These are phyloP conservation scores for Ceratobasidium sp. DNA, from an alignment of 1,284 basidiomycete species.

Conservation along the genomic window DNA sequence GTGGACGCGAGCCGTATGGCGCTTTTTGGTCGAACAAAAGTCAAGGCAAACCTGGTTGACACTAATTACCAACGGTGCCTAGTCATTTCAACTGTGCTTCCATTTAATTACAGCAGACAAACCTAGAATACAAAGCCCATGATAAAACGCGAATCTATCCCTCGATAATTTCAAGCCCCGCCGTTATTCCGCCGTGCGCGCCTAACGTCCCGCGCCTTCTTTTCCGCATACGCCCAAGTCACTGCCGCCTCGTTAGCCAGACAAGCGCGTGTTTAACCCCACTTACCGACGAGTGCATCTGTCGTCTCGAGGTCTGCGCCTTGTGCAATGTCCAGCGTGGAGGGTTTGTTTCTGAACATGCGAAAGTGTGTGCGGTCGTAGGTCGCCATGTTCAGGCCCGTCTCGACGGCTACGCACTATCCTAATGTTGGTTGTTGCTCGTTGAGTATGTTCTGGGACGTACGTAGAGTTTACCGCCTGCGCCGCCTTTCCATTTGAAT, in stretches of 20 bases:
- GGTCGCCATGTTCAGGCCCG: constrained; percentile 5
- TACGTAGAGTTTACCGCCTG: not conserved
- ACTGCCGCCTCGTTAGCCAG: not conserved
- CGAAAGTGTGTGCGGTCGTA: constrained; percentile 20
- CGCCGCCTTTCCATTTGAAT: constrained; percentile 16
- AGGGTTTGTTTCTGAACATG: not conserved
- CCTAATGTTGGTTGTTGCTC: not conserved
- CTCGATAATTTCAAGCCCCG: too few relatives aligned
- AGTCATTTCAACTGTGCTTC: too few relatives aligned
- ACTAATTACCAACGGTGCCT: too few relatives aligned
- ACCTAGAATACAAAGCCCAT: too few relatives aligned
- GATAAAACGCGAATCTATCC: too few relatives aligned
- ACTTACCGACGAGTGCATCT: constrained; percentile 30
- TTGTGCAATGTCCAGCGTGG: constrained; percentile 10
- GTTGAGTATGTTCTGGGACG: not conserved
- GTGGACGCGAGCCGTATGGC: too few relatives aligned
- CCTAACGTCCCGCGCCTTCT: not conserved
- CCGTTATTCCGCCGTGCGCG: too few relatives aligned
- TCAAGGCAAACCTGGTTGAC: too few relatives aligned
- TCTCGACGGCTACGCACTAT: constrained; percentile 16
- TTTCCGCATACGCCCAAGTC: not conserved
- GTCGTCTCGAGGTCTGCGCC: not conserved
- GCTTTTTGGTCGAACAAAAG: too few relatives aligned
- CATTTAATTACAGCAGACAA: too few relatives aligned
- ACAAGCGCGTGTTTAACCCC: not conserved